phyloP scores from a whole-genome alignment of 2,329 filamentous ascomycete genomes.

The Scopulariopsis brevicaulis region DNA sequence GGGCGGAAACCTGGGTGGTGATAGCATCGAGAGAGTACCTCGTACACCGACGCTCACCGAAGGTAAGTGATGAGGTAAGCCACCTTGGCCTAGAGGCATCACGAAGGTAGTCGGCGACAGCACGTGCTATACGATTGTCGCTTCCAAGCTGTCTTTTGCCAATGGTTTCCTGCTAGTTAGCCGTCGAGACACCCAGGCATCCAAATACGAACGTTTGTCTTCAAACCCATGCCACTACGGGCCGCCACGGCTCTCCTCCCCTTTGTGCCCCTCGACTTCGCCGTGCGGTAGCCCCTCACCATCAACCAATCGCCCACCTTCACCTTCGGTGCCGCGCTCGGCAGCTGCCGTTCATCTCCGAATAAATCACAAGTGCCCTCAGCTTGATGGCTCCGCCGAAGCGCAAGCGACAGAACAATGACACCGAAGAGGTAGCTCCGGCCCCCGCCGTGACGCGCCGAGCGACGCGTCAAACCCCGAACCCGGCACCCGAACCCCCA shows the following conservation, averaged over 20 bases:
- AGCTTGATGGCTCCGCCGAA: constrained; percentile 3
- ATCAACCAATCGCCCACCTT: not conserved
- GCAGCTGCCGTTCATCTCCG: not conserved
- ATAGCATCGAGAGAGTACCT: not conserved
- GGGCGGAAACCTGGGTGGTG: no score
- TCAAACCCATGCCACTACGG: no score
- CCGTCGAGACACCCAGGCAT: no score
- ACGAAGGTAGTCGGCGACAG: not conserved
- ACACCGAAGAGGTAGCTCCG: not conserved
- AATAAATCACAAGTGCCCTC: not conserved
- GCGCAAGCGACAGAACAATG: constrained; percentile 3
- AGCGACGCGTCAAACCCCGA: constrained; percentile 18
- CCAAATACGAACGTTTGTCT: no score
- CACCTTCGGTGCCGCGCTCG: not conserved
- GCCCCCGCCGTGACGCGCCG: constrained; percentile 10
- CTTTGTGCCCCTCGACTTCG: no score
- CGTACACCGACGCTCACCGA: not conserved
- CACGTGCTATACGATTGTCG: not conserved
- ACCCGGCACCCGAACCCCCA: constrained; percentile 18
- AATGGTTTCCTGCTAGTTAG: not conserved
- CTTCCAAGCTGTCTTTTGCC: not conserved
- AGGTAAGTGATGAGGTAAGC: not conserved
- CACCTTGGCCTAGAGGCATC: not conserved
- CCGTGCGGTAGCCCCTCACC: no score
- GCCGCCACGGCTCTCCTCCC: no score